Evolutionary conservation across 2,329 filamentous ascomycete species (phyloP), one percentile per base, ranked within the genome.

Genomic region (Lachnellula subtilissima): DNA sequence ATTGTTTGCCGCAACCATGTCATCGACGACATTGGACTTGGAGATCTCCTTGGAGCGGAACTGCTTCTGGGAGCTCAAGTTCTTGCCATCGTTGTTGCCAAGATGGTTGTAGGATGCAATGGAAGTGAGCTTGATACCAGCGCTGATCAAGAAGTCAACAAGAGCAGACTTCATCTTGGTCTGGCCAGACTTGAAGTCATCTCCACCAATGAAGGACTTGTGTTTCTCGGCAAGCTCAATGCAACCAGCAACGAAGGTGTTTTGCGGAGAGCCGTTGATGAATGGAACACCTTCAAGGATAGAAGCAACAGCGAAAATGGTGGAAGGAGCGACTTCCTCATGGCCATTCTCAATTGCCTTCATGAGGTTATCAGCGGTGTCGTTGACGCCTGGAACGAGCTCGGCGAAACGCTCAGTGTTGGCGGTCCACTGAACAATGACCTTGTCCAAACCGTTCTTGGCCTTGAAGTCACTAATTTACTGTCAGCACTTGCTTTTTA

Each of bases 131-230:
- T 96, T 97, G 83, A 99, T 97, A 72, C 94, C 94, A 48, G 94
- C 94, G 73, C 86, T 97, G 85, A 99, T 96, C 72, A 99, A 77
- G 78, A 99, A 99, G 76, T 99, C 94, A 47, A 97, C 94, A 32
- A 99, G 85, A 19, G 94, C 94, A 58, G 94, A 97, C 80, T 99
- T 99, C 94, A 99, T 99, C 86, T 99, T 99, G 73, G 94, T 99
- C 81, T 99, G 94, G 61, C 94, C 94, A 61, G 94, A 97, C 80
- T 99, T 99, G 87, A 99, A 99, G 78, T 99, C 94, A 69, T 99
- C 94, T 63, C 94, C 94, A 57, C 94, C 94, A 68, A 99, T 91
- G 78, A 96, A 99, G 60, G 92, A 85, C 55, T 83, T 81, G 74
- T 95, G 86, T 74, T 87, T 81, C 78, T 95, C 89, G 22, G 94